These are phyloP conservation scores for Phyllachora maydis DNA, from an alignment of 2,329 filamentous ascomycete genomes.

Conservation along the genomic window DNA sequence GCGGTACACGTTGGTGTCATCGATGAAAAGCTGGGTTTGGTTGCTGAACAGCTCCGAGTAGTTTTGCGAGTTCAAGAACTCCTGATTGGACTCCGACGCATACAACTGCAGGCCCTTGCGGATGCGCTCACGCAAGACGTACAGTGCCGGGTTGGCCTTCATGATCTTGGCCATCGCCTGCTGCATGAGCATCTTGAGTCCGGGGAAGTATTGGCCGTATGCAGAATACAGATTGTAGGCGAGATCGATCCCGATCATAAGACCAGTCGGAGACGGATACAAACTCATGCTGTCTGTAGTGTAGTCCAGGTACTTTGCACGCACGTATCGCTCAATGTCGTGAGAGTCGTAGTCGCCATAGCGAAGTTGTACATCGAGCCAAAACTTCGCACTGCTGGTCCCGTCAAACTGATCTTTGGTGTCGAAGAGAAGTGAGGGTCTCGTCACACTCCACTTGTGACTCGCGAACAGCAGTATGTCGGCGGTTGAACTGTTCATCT, in stretches of 20 bases:
- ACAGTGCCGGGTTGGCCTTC: slow-evolving; percentile 95
- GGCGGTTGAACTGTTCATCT: slow-evolving; percentile 99
- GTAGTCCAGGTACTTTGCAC: slow-evolving; percentile 96
- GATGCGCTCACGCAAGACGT: slow-evolving; percentile 92
- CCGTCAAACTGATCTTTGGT: slow-evolving; percentile 90
- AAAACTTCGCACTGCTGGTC: slow-evolving; percentile 97
- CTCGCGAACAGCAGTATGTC: slow-evolving; percentile 93
- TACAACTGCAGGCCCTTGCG: slow-evolving; percentile 95
- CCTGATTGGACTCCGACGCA: slow-evolving; percentile 95
- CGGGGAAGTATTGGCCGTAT: slow-evolving; percentile 97
- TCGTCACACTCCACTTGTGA: slow-evolving; percentile 96
- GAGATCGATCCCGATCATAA: slow-evolving; percentile 95
- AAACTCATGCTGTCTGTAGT: slow-evolving; percentile 98
- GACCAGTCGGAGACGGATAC: slow-evolving; percentile 85
- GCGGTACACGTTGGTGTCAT: slow-evolving; percentile 97
- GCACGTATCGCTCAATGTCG: slow-evolving; percentile 93
- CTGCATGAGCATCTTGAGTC: slow-evolving; percentile 83
- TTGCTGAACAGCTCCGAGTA: slow-evolving; percentile 99
- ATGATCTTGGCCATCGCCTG: slow-evolving; percentile 99
- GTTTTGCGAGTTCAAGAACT: slow-evolving; percentile 98
- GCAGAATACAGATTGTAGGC: slow-evolving; percentile 98
- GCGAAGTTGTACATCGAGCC: slow-evolving; percentile 88
- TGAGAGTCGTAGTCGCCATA: slow-evolving; percentile 99
- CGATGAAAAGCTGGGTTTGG: slow-evolving; percentile 95
- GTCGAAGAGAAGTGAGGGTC: slow-evolving; percentile 82